Percentiles rank a stretch among this genome's conserved stretches.
These are phyloP conservation scores for Phaeophleospora eucalypticola DNA, from an alignment of 2,329 filamentous ascomycete genomes.

Conservation along the genomic window DNA sequence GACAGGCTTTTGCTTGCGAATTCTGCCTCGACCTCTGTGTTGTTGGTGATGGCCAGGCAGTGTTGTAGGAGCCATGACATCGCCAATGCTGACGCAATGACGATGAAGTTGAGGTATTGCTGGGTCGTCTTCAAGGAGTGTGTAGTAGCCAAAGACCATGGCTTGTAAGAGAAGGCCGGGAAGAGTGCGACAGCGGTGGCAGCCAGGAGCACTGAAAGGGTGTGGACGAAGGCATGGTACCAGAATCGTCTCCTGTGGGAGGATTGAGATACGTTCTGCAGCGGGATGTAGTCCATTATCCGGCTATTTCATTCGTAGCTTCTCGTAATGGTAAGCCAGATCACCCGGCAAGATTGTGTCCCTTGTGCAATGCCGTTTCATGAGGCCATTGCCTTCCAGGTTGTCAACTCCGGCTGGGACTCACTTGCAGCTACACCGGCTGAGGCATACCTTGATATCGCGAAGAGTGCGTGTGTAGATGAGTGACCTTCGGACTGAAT, in stretches of 20 bases:
- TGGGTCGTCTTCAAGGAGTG: constrained; percentile 5
- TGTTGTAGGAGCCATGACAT: constrained; percentile 4
- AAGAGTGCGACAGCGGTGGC: constrained; percentile 5
- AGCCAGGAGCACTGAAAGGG: constrained; percentile 2
- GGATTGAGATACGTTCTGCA: not conserved
- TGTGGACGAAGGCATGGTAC: constrained; percentile 1
- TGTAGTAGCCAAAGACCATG: constrained; percentile 2
- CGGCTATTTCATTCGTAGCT: too few relatives aligned
- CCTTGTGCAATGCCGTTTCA: too few relatives aligned
- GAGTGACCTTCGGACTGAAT: too few relatives aligned
- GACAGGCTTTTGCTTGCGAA: constrained; percentile 1
- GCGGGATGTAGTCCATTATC: not conserved
- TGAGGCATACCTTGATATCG: too few relatives aligned
- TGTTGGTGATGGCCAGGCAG: constrained; percentile 4
- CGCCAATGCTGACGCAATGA: constrained; percentile 2
- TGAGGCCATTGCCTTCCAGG: too few relatives aligned
- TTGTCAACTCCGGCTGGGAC: too few relatives aligned
- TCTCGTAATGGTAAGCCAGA: too few relatives aligned
- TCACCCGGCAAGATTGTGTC: too few relatives aligned
- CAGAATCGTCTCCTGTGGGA: constrained; percentile 1
- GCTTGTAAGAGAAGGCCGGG: constrained; percentile 1
- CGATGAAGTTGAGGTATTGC: constrained; percentile 7
- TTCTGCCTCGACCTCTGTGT: constrained; percentile 1
- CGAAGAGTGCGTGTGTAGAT: too few relatives aligned
- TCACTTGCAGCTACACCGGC: too few relatives aligned